These are phyloP conservation scores for Capniomyces stellatus DNA, from an alignment of 371 early-diverging fungal species.

Conservation along the genomic window DNA sequence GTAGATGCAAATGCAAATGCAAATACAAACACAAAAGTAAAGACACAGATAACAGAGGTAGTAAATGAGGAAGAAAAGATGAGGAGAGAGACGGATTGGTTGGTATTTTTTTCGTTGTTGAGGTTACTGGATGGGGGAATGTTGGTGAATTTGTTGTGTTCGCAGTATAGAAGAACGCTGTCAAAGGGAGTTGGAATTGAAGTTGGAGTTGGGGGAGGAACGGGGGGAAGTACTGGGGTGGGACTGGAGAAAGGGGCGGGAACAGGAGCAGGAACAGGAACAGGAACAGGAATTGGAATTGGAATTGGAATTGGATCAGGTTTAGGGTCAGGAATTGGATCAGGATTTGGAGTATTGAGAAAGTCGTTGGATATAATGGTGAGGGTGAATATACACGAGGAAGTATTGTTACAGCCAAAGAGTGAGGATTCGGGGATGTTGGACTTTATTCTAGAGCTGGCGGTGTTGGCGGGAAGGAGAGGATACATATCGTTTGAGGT, in stretches of 20 bases:
- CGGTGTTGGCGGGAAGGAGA: conserved; percentile 20
- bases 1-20: too few species aligned
- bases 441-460: conserved; percentile 23
- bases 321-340: too few species aligned
- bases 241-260: too few species aligned
- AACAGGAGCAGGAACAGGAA: too few species aligned
- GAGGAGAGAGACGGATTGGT: conserved; percentile 11
- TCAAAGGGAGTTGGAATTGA: too few species aligned
- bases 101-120: conserved; percentile 23
- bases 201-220: too few species aligned
- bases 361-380: conserved; percentile 15
- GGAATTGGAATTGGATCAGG: too few species aligned
- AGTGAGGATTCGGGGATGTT: conserved; percentile 24
- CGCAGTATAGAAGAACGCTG: conserved; percentile 22
- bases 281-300: too few species aligned
- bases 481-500: conserved; percentile 20
- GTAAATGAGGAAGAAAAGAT: too few species aligned
- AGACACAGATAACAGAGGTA: too few species aligned
- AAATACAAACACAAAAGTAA: too few species aligned
- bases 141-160: conserved; percentile 21
- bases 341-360: conserved; percentile 10
- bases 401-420: conserved; percentile 17
- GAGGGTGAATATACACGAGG: conserved; percentile 18
- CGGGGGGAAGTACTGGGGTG: too few species aligned
- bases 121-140: conserved; percentile 21